Conservation (phyloP, 2,329 filamentous ascomycete genomes). For the Diaporthe nobilis region DNA sequence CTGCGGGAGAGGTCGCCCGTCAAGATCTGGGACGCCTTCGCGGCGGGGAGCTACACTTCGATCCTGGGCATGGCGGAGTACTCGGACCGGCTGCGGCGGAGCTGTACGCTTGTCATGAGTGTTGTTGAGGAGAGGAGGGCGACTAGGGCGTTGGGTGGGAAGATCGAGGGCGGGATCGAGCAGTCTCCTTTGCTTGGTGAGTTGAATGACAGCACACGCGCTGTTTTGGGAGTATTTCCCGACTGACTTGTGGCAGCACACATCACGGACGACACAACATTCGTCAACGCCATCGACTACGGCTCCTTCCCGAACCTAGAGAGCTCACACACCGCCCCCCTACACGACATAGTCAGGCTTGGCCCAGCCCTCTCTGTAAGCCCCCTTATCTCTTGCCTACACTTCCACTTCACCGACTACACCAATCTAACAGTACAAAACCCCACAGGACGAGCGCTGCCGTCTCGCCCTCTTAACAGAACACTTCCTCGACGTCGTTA, state of each 20-base stretch:
- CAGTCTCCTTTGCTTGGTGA: conserved; percentile 63
- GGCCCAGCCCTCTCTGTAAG: conserved; percentile 67
- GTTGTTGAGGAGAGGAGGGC: conserved; percentile 66
- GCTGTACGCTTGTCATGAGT: conserved; percentile 67
- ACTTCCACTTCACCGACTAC: too few species aligned
- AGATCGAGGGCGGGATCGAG: conserved; percentile 55
- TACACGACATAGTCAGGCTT: conserved; percentile 62
- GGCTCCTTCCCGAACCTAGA: conserved; percentile 66
- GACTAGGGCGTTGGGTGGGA: conserved; percentile 58
- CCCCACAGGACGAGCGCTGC: conserved; percentile 61
- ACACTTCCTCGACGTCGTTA: conserved; percentile 64
- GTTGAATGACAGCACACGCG: conserved; percentile 43
- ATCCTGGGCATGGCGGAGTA: conserved; percentile 63
- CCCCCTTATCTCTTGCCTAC: too few species aligned
- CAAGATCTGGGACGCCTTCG: conserved; percentile 64
- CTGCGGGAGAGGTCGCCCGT: conserved; percentile 55
- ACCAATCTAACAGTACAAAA: not conserved
- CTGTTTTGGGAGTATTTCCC: not conserved
- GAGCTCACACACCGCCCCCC: conserved; percentile 52
- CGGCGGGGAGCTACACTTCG: conserved; percentile 65
- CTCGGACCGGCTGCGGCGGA: conserved; percentile 60
- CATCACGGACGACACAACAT: conserved; percentile 54
- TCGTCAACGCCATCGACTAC: conserved; percentile 65
- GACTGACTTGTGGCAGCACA: conserved; percentile 52
- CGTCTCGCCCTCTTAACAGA: conserved; percentile 66